phyloP scores from a whole-genome alignment of 2,329 filamentous ascomycete genomes.

The Thermomyces lanuginosus region DNA sequence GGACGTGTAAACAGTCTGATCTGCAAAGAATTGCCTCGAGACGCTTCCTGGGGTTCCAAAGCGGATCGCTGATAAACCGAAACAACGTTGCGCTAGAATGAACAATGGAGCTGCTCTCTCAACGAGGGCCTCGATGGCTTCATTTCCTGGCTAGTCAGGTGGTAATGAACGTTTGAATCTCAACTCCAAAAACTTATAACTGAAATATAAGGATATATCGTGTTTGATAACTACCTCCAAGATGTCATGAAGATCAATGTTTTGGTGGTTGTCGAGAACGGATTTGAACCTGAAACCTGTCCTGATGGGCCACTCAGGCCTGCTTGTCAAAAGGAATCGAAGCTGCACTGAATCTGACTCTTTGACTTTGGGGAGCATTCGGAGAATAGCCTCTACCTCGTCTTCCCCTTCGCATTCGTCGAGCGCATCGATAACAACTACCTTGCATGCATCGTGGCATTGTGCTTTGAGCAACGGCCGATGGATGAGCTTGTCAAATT shows the following conservation, averaged over 20 bases:
- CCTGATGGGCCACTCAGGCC: constrained; percentile 13
- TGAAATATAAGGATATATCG: constrained; percentile 8
- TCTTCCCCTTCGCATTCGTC: constrained; percentile 14
- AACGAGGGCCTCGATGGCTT: constrained; percentile 11
- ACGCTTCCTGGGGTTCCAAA: no score
- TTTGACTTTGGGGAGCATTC: constrained; percentile 9
- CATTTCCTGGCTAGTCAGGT: constrained; percentile 10
- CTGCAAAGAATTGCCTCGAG: no score
- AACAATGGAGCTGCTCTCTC: constrained; percentile 9
- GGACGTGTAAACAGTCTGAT: no score
- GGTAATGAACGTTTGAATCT: constrained; percentile 4
- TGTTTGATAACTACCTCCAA: constrained; percentile 6
- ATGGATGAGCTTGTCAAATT: constrained; percentile 15
- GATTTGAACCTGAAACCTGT: constrained; percentile 11
- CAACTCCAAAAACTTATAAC: constrained; percentile 4
- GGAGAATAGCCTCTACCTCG: constrained; percentile 11
- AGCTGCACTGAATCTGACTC: constrained; percentile 5
- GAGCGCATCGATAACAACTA: constrained; percentile 13
- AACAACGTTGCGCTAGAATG: constrained; percentile 11
- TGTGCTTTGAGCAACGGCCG: constrained; percentile 9
- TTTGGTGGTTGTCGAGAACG: constrained; percentile 5
- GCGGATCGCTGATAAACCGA: constrained; percentile 12
- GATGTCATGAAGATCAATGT: constrained; percentile 11
- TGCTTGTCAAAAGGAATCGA: constrained; percentile 13
- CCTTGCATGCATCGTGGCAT: no score